Percentiles rank a stretch among this genome's conserved stretches.
phyloP scores from a whole-genome alignment of 2,329 filamentous ascomycete species.

The Colletotrichum gigasporum region DNA sequence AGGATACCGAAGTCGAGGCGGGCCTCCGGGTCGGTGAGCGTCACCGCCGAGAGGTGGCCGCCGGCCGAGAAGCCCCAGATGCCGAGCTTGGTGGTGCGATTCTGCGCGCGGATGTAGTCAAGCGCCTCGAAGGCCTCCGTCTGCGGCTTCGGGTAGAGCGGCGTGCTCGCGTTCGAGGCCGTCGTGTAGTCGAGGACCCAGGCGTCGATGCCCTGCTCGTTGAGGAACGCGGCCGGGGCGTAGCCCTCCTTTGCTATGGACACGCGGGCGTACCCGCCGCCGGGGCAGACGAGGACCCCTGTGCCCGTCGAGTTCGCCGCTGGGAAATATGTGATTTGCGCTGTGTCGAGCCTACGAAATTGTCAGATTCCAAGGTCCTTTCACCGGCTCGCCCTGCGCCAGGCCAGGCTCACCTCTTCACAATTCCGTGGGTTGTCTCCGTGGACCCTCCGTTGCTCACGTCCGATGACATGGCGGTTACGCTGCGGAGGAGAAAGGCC shows the following conservation, averaged over 20 bases:
- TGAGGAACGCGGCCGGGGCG: conserved; percentile 30
- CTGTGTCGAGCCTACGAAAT: neutral
- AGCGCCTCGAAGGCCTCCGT: conserved; percentile 33
- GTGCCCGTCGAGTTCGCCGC: conserved; percentile 22
- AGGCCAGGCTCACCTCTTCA: conserved; percentile 5
- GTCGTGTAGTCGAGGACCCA: conserved; percentile 36
- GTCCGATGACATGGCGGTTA: neutral
- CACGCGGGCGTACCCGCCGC: conserved; percentile 31
- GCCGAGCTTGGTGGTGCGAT: conserved; percentile 32
- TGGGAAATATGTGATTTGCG: conserved; percentile 24
- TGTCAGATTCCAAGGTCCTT: neutral
- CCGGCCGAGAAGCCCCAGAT: conserved; percentile 38
- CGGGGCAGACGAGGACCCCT: conserved; percentile 34
- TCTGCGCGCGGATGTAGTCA: conserved; percentile 31
- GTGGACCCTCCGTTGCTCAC: too few species aligned
- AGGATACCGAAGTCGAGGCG: conserved; percentile 36
- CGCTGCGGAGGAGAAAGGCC: neutral
- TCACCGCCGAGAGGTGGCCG: conserved; percentile 36
- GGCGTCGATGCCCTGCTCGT: conserved; percentile 32
- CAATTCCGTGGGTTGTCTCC: neutral
- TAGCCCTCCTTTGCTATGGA: conserved; percentile 31
- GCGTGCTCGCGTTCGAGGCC: conserved; percentile 25
- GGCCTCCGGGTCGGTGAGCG: conserved; percentile 32
- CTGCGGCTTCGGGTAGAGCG: conserved; percentile 33
- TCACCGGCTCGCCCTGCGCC: neutral